Base-by-base conservation (phyloP, 2,329 filamentous ascomycete species). In the Teratosphaeria pseudoeucalypti region DNA sequence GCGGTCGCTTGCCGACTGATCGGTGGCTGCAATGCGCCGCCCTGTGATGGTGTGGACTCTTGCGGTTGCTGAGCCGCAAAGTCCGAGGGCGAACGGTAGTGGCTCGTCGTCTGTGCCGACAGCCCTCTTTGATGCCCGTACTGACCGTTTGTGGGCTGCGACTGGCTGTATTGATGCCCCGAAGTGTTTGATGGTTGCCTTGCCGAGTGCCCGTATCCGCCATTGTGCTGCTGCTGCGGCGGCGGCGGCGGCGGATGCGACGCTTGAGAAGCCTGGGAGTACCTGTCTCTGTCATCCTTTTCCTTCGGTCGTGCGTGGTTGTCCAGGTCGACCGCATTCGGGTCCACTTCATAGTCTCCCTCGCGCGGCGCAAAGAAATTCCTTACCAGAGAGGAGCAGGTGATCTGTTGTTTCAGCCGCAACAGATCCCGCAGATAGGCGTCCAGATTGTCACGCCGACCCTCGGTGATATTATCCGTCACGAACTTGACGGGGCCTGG, bases 401-500 rank as follows among this genome's bases (percentile, higher is more conserved):
- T 85, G 64, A 99, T 96, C 71, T 96, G 90, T 0, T 83, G 78
- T 2, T 90, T 89, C 73, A 97, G 87, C 39, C 83, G 82, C 9
- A 99, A 79, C 26, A 99, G 80, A 68, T 94, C 92, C 76, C 95
- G 95, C 67, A 99, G 90, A 69, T 99, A 99, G 57, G 92, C 89
- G 70, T 99, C 92, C 47, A 99, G 78, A 71, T 95, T 96, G 72
- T 94, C 89, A 61, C 94, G 85, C 65, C 94, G 85, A 32, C 91
- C 92, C 70, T 96, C 92, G 19, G 92, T 96, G 68, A 99, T 96
- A 39, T 89, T 90, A 71, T 97, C 92, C n/a, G 92, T 99, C 59
- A 97, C 92, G 74, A 95, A 96, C 65, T 92, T 95, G 62, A 99
- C 92, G 2, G 94, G 94, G 6, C 94, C 94, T 10, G 94, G 94